Conservation (phyloP, 306 rosid genomes). For the Vigna reflexopilosa region DNA sequence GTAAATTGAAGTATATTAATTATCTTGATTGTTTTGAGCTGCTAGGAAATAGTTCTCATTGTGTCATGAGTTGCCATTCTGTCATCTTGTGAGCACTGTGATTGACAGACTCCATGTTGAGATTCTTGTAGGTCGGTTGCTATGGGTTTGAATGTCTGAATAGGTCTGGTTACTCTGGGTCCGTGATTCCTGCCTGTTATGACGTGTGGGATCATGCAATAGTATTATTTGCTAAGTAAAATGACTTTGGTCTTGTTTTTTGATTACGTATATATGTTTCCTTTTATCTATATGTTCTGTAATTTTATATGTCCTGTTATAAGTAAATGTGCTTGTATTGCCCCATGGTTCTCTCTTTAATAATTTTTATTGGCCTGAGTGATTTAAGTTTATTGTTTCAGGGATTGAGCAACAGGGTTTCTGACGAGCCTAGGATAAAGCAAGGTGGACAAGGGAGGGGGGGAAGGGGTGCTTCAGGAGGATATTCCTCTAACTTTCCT, state of each 20-base stretch:
- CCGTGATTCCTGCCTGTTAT: neutral
- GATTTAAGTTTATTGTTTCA: conserved; percentile 45
- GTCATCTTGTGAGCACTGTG: conserved; percentile 25
- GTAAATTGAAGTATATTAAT: neutral
- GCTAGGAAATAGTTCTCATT: neutral
- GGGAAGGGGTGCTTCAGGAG: conserved; percentile 69
- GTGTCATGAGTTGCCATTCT: conserved; percentile 19
- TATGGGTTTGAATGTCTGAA: conserved; percentile 3
- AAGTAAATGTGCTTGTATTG: conserved; percentile 29
- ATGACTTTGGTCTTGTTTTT: neutral
- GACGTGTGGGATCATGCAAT: conserved; percentile 4
- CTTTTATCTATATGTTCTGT: neutral
- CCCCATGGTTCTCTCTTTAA: neutral
- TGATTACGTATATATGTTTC: neutral
- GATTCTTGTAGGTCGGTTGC: neutral
- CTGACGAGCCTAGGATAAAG: conserved; percentile 58
- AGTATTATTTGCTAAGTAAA: conserved; percentile 3
- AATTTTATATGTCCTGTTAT: conserved; percentile 9
- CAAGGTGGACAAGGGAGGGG: conserved; percentile 63
- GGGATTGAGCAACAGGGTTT: conserved; percentile 54
- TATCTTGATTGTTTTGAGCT: conserved; percentile 20
- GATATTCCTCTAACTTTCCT: conserved; percentile 51
- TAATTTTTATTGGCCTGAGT: neutral
- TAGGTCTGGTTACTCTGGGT: conserved; percentile 3
- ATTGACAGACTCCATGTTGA: conserved; percentile 34